Conservation (phyloP, 1,139 yeast genomes). For the Magnusiomyces fungicola region DNA sequence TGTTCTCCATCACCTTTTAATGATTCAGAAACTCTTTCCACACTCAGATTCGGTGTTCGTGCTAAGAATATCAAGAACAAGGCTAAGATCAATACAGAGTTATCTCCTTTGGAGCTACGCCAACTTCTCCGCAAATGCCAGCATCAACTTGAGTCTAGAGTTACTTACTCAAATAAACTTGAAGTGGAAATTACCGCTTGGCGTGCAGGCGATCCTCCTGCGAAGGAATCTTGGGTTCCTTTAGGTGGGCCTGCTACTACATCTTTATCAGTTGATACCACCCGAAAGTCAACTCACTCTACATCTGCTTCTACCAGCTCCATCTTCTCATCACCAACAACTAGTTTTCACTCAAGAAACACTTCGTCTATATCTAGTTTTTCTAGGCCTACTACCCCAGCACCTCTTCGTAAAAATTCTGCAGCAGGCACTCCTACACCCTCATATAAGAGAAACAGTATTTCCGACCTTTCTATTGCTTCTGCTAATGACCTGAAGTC, state of each 20-base stretch:
- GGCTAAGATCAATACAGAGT: constrained; percentile 63
- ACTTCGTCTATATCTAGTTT: neutral
- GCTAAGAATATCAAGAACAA: constrained; percentile 66
- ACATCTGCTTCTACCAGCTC: constrained; percentile 9
- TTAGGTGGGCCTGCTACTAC: constrained; percentile 4
- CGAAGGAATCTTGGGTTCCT: constrained; percentile 30
- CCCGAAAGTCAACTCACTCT: constrained; percentile 5
- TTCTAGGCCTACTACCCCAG: neutral
- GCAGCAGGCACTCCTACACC: neutral
- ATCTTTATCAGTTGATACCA: neutral
- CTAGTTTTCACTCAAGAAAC: neutral
- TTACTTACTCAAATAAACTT: constrained; percentile 40
- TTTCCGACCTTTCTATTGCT: too few relatives aligned
- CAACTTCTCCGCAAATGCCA: constrained; percentile 45
- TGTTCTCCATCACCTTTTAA: constrained; percentile 64
- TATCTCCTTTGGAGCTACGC: constrained; percentile 51
- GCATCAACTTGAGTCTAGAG: constrained; percentile 40
- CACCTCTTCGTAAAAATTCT: constrained; percentile 1
- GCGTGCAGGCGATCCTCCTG: constrained; percentile 42
- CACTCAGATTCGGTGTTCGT: constrained; percentile 72
- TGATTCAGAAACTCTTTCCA: constrained; percentile 64
- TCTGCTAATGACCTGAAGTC: too few relatives aligned
- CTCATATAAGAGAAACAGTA: too few relatives aligned
- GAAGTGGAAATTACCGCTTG: constrained; percentile 45
- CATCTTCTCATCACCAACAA: neutral